Evolutionary conservation across 192 early-diverging fungal genomes (phyloP), one percentile per base, ranked within the genome.

Genomic region (Dimargaris verticillata): DNA sequence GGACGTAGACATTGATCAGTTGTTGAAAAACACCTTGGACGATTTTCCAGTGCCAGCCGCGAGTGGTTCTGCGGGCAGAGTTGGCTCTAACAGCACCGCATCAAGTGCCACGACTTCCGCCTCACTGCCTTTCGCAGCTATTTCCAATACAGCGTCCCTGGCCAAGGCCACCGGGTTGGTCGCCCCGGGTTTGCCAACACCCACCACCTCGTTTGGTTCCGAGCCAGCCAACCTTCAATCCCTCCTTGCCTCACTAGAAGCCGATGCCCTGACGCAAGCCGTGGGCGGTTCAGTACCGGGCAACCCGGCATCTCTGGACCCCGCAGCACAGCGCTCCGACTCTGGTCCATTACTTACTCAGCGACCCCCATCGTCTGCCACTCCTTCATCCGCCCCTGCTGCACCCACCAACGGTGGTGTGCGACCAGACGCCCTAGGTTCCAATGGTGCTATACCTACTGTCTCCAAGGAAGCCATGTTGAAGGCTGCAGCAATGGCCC

Each of bases 1-100:
- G 57, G 57, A 59, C 41, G 57, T 59, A 0, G 57, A 59, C 22
- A 59, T 59, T n/a, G 57, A 59, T 25, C 57, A 59, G 43, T 10
- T 59, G 38, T 38, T 59, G 18, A 41, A 59, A 33, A 59, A 44
- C 25, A 59, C 57, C 41, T 38, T 52, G 25, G 51, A 20, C 51
- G 51, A 52, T 26, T 52, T 52, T 24, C 51, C 51, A 12, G 11
- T 20, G 22, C 51, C 25, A 52, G 6, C 51, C 17, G 51, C n/a
- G 25, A 25, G 12, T 24, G 51, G 11, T 20, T 25, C n/a, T 5
- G 51, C 51, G 20, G 17, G 22, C 24, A 5, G 20, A 5, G 24
- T 3, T 22, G 25, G 24, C 22, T 5, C 51, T 25, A 25, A 18
- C 51, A 4, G 20, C 24, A 20, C 25, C 51, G 24, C 22, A 18